phyloP scores from a whole-genome alignment of 108 stramenopile species.

The Discostella pseudostelligera region DNA sequence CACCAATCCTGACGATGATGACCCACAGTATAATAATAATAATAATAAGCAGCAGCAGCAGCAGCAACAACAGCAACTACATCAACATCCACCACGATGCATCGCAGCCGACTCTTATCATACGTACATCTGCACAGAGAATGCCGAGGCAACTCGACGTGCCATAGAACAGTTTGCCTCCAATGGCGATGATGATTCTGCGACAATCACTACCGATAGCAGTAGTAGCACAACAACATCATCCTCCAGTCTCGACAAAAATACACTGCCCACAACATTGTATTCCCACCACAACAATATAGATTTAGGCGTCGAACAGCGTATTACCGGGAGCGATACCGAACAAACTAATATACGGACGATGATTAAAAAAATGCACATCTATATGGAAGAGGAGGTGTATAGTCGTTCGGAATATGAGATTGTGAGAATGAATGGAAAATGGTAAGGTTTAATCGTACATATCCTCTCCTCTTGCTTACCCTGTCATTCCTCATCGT shows the following conservation, averaged over 20 bases:
- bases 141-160: constrained; percentile 19
- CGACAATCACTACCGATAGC: too few relatives aligned
- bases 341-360: constrained; percentile 56
- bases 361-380: constrained; percentile 53
- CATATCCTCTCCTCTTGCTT: not conserved
- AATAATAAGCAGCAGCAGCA: too few relatives aligned
- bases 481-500: not conserved
- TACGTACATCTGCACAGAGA: constrained; percentile 39
- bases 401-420: constrained; percentile 65
- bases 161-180: not conserved
- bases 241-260: too few relatives aligned
- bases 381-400: constrained; percentile 73
- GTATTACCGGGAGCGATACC: constrained; percentile 45
- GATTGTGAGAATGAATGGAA: constrained; percentile 61
- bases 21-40: too few relatives aligned
- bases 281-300: not conserved
- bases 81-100: constrained; percentile 13
- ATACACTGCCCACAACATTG: not conserved
- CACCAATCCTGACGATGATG: too few relatives aligned
- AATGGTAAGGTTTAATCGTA: not conserved
- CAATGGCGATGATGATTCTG: too few relatives aligned
- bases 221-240: too few relatives aligned
- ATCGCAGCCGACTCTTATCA: constrained; percentile 26
- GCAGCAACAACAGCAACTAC: not conserved
- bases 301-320: constrained; percentile 31